Conservation (phyloP, 2,329 filamentous ascomycete species). For the Talaromyces sp. region DNA sequence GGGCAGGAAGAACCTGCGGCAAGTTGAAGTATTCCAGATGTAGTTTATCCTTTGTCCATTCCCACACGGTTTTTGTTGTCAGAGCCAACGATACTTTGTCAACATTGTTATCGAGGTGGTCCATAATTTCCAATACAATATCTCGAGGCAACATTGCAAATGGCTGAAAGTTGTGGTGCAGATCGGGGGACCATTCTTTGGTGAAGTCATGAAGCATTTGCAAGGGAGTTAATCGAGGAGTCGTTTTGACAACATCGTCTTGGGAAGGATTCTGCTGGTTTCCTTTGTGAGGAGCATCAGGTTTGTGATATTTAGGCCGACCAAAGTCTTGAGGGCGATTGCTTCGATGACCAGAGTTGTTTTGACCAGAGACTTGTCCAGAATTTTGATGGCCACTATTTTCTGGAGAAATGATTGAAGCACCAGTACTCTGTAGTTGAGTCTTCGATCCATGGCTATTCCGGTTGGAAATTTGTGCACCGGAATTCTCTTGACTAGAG, state of each 20-base stretch:
- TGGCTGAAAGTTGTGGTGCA: background rate
- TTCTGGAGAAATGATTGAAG: background rate
- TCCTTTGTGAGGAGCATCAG: background rate
- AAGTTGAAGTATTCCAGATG: background rate
- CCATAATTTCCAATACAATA: background rate
- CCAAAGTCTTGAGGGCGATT: too few species aligned
- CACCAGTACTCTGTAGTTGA: too few species aligned
- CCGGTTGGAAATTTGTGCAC: too few species aligned
- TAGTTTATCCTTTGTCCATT: background rate
- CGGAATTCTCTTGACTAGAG: too few species aligned
- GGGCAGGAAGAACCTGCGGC: background rate
- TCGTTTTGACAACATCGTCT: background rate
- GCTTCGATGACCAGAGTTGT: background rate
- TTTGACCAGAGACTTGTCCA: background rate
- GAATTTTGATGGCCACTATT: background rate
- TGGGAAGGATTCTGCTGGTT: background rate
- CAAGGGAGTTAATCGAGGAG: background rate
- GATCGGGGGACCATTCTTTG: background rate
- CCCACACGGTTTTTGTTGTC: slow-evolving; percentile 1
- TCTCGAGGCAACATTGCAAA: slow-evolving; percentile 6
- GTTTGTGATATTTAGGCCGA: background rate
- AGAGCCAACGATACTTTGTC: slow-evolving; percentile 1
- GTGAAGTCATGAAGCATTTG: background rate
- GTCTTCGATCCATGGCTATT: too few species aligned
- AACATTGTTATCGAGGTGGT: background rate